phyloP scores from a whole-genome alignment of 345 rosid species.

The Hibiscus tridactylites region DNA sequence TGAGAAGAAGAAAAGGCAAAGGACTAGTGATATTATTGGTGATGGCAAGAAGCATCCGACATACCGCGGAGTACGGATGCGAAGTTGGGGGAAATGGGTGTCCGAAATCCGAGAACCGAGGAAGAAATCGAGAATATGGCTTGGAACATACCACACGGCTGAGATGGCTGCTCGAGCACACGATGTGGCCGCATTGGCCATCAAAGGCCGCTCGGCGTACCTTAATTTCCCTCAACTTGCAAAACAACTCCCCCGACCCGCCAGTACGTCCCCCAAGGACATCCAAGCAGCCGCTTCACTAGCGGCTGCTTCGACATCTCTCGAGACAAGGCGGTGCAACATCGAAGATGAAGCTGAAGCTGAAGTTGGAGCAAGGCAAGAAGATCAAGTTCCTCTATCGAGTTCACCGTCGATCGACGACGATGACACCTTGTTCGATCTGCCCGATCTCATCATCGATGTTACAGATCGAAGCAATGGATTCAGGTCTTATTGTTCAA shows the following conservation, averaged over 20 bases:
- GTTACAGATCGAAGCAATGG: conserved; percentile 31
- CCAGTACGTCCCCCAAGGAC: conserved; percentile 43
- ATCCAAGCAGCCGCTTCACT: conserved; percentile 48
- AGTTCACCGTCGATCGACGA: conserved; percentile 38
- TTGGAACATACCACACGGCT: conserved; percentile 65
- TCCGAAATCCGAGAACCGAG: conserved; percentile 70
- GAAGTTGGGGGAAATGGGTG: conserved; percentile 93
- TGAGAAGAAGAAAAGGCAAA: conserved; percentile 18
- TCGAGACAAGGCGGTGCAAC: conserved; percentile 4
- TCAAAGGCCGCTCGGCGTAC: conserved; percentile 53
- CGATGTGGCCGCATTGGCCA: conserved; percentile 67
- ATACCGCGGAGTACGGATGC: conserved; percentile 62
- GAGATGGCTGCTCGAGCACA: conserved; percentile 89
- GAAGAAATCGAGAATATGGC: conserved; percentile 79
- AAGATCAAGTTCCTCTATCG: conserved; percentile 14
- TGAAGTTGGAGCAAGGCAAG: conserved; percentile 19
- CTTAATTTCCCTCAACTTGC: conserved; percentile 57
- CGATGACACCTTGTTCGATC: conserved; percentile 63
- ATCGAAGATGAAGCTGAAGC: conserved; percentile 21
- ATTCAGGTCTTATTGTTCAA: conserved; percentile 32
- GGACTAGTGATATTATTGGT: conserved; percentile 5
- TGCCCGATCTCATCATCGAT: conserved; percentile 64
- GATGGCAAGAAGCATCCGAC: conserved; percentile 32
- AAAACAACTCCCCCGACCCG: conserved; percentile 45
- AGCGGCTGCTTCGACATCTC: conserved; percentile 39